Evolutionary conservation across 306 rosid genomes (phyloP), one percentile per base, ranked within the genome.

Genomic region (Quercus berberidifolia): DNA sequence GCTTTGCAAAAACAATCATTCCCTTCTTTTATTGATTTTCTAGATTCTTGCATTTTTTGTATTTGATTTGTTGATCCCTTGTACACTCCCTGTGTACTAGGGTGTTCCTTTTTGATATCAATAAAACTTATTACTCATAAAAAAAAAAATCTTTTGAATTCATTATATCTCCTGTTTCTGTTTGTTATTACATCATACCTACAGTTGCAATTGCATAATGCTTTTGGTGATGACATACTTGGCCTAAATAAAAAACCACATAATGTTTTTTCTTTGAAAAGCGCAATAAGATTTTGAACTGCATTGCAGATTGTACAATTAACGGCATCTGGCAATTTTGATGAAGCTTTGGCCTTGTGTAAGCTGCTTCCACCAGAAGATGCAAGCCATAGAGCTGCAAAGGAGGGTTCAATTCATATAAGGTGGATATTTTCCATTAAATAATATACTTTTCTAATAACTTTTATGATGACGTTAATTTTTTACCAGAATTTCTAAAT

Each of bases 281-380:
- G 6, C 55, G 74, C 57, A 28, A 31, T 78, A 74, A 86, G 74
- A 78, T 78, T 77, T 78, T 76, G 55, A 25, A 81, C 80, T 59
- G 55, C 73, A 4, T 73, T 82, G 90, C 88, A 93, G 98, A 96
- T 96, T 76, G 97, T 96, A 76, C 99, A 96, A 89, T 86, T 96
- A 81, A 96, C 99, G 58, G 99, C 99, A 13, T 93, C 99, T 80
- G 97, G 98, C 55, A 86, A 96, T 86, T 96, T 96, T 81, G 98
- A 93, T 75, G 99, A 96, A 88, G 99, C 99, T 38, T 86, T 96
- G 90, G 94, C 98, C 77, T 83, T 96, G 88, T 96, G 99, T 90
- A 93, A 96, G 88, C 91, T 96, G 83, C 98, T 96, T 86, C 98
- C 99, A 15, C 97, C 97, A 19, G 98, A 96, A 93, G 98, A 93